phyloP scores from a whole-genome alignment of 306 rosid species.

The Comarum palustre region DNA sequence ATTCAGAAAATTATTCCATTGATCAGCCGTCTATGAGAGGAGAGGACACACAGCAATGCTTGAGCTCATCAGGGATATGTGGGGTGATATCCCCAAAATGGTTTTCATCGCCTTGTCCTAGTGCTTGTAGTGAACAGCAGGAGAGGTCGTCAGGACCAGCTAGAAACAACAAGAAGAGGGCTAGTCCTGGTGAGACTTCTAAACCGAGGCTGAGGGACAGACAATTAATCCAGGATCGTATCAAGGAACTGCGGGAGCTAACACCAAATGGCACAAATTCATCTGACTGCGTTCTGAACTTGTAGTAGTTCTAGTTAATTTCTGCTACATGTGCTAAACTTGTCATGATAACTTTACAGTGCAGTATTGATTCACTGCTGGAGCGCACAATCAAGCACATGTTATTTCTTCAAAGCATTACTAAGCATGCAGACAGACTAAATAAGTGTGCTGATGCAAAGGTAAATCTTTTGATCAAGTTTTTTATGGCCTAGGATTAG shows the following conservation, averaged over 20 bases:
- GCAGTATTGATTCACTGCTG: slow-evolving; percentile 89
- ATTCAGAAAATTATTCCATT: slow-evolving; percentile 57
- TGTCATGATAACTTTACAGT: slow-evolving; percentile 49
- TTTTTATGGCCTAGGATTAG: not conserved
- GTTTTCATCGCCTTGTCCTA: slow-evolving; percentile 67
- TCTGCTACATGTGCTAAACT: slow-evolving; percentile 26
- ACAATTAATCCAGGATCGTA: slow-evolving; percentile 97
- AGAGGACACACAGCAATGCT: slow-evolving; percentile 53
- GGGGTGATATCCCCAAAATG: slow-evolving; percentile 67
- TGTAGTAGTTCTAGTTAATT: slow-evolving; percentile 21
- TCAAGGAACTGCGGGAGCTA: slow-evolving; percentile 87
- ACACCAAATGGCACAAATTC: slow-evolving; percentile 78
- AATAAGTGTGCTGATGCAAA: slow-evolving; percentile 57
- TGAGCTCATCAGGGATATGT: slow-evolving; percentile 72
- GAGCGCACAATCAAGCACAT: slow-evolving; percentile 89
- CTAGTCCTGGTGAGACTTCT: slow-evolving; percentile 82
- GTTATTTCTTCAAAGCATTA: slow-evolving; percentile 80
- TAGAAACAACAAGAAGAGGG: slow-evolving; percentile 82
- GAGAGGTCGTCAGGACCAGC: slow-evolving; percentile 73
- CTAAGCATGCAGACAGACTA: slow-evolving; percentile 86
- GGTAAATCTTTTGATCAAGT: slow-evolving; percentile 37
- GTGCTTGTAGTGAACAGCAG: slow-evolving; percentile 65
- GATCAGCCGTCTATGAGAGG: slow-evolving; percentile 55
- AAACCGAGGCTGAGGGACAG: slow-evolving; percentile 99
- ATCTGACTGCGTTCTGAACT: slow-evolving; percentile 20